These are phyloP conservation scores for Metschnikowia reukaufii DNA, from an alignment of 805 yeast genomes.

Conservation along the genomic window DNA sequence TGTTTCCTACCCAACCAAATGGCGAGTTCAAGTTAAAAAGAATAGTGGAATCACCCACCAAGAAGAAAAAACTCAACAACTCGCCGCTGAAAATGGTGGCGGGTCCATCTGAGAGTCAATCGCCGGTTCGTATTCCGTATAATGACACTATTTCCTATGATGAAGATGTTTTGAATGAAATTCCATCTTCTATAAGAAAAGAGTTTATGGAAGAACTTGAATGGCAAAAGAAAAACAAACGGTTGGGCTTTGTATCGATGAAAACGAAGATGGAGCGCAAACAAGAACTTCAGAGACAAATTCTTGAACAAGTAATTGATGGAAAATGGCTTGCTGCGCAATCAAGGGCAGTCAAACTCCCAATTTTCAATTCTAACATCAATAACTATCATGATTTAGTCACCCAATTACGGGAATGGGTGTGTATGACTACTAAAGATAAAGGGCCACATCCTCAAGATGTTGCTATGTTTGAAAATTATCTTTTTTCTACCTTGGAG, in stretches of 20 bases:
- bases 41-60: constrained; percentile 33
- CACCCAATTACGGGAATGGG: constrained; percentile 15
- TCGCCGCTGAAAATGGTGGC: constrained; percentile 26
- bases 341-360: neutral
- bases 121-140: constrained; percentile 17
- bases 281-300: constrained; percentile 3
- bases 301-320: constrained; percentile 10
- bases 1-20: constrained; percentile 34
- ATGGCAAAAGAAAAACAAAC: constrained; percentile 27
- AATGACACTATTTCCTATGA: constrained; percentile 35
- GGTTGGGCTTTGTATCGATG: constrained; percentile 26
- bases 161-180: constrained; percentile 35
- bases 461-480: constrained; percentile 11
- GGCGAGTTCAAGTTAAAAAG: constrained; percentile 31
- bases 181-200: constrained; percentile 38
- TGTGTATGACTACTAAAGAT: constrained; percentile 11
- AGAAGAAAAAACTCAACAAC: constrained; percentile 10
- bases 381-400: constrained; percentile 8
- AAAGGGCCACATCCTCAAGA: constrained; percentile 22
- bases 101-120: neutral
- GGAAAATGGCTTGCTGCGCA: constrained; percentile 16
- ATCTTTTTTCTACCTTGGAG: constrained; percentile 5
- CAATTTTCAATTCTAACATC: constrained; percentile 3
- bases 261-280: constrained; percentile 26
- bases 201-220: constrained; percentile 39